These are phyloP conservation scores for Madurella mycetomatis DNA, from an alignment of 2,329 filamentous ascomycete genomes.

Conservation along the genomic window DNA sequence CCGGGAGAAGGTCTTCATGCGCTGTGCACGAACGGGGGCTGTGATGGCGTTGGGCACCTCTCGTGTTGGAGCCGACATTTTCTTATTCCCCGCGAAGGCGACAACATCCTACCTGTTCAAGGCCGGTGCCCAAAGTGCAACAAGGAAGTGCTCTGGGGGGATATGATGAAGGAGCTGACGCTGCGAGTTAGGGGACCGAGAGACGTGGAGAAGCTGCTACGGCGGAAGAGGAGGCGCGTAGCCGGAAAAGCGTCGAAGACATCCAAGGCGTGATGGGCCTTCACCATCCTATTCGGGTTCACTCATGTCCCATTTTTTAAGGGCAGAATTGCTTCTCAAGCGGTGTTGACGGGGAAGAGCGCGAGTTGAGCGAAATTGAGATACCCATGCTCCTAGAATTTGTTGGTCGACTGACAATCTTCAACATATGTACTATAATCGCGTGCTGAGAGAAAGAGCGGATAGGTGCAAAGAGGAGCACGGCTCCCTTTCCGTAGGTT, in stretches of 20 bases:
- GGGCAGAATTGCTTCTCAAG: no score
- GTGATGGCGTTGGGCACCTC: conserved; percentile 56
- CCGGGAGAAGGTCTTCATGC: conserved; percentile 50
- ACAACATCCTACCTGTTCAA: conserved; percentile 58
- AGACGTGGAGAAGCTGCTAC: conserved; percentile 66
- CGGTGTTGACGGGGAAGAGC: no score
- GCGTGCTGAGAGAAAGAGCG: no score
- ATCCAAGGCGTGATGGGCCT: background rate
- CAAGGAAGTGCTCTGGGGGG: conserved; percentile 60
- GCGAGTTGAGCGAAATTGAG: no score
- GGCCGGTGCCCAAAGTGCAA: conserved; percentile 71
- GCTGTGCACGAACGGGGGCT: conserved; percentile 51
- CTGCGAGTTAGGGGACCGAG: conserved; percentile 66
- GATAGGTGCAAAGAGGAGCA: background rate
- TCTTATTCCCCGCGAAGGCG: conserved; percentile 33
- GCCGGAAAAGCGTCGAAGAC: conserved; percentile 18
- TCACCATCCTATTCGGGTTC: background rate
- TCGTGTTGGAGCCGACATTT: conserved; percentile 56
- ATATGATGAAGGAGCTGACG: conserved; percentile 78
- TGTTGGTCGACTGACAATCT: no score
- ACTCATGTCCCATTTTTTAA: background rate
- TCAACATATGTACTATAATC: no score
- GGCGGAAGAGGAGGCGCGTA: conserved; percentile 36
- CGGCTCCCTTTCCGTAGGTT: background rate
- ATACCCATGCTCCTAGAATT: no score